These are phyloP conservation scores for Leishmania mexicana DNA, from an alignment of 208 protist species.

Conservation along the genomic window DNA sequence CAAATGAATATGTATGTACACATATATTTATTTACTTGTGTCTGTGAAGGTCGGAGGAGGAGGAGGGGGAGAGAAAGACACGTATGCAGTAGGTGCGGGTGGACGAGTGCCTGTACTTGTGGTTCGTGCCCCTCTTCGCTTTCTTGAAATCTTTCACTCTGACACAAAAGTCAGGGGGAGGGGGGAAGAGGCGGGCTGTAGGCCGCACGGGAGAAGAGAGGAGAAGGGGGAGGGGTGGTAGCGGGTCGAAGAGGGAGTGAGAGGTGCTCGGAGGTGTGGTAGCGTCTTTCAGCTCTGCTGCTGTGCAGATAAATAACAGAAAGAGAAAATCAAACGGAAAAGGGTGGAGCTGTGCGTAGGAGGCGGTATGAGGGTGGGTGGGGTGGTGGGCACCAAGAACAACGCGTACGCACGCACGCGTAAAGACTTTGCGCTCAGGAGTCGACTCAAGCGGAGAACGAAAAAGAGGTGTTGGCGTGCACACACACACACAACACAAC, in stretches of 20 bases:
- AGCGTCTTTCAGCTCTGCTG: background rate
- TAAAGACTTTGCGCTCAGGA: background rate
- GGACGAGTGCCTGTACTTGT: background rate
- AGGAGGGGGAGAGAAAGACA: background rate
- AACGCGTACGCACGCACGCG: background rate
- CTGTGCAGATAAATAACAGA: background rate
- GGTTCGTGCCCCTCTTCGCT: background rate
- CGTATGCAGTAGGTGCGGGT: background rate
- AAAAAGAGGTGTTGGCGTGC: background rate
- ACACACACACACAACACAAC: conserved; percentile 10
- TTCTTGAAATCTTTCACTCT: background rate
- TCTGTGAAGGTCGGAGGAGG: background rate
- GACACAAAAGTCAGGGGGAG: background rate
- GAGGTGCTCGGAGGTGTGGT: background rate
- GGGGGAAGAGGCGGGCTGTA: background rate
- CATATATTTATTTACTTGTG: background rate
- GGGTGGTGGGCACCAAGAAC: background rate
- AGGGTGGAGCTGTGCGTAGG: background rate
- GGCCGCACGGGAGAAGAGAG: background rate
- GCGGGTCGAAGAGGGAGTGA: background rate
- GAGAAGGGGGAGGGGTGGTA: background rate
- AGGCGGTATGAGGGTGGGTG: background rate
- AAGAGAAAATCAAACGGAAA: background rate
- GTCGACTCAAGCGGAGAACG: background rate
- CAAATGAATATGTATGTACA: background rate